Evolutionary conservation across 352 stramenopile species (phyloP).

Genomic region (Globisporangium cederbergense): DNA sequence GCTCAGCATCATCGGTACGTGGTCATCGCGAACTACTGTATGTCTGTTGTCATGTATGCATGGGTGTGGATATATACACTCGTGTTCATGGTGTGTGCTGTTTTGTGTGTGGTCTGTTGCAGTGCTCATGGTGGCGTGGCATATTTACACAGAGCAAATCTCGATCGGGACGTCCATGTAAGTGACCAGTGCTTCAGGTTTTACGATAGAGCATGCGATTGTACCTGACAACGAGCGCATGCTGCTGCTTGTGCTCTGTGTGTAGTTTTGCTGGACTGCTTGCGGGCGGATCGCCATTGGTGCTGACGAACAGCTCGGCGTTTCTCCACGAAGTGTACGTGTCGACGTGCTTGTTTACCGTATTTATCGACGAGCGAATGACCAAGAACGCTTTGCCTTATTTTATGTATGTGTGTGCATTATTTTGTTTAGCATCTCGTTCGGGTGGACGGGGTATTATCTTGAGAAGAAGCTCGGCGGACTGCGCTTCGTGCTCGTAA

Average conservation of each 20-base stretch:
- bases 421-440: slow-evolving; percentile 18
- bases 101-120: not conserved
- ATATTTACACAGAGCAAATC: slow-evolving; percentile 17
- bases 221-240: not conserved
- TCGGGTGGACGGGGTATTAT: slow-evolving; percentile 25
- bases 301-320: slow-evolving; percentile 4
- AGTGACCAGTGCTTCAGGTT: not conserved
- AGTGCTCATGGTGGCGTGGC: slow-evolving; percentile 15
- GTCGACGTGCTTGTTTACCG: not conserved
- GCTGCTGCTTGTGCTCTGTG: not conserved
- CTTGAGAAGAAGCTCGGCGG: slow-evolving; percentile 26
- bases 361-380: not conserved
- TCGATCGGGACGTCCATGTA: slow-evolving; percentile 8
- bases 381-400: too few species aligned
- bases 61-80: not conserved
- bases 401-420: not conserved
- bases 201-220: not conserved
- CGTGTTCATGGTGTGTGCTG: too few species aligned
- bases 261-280: slow-evolving; percentile 8
- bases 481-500: slow-evolving; percentile 21
- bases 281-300: slow-evolving; percentile 1
- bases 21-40: not conserved
- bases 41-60: not conserved
- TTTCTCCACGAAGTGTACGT: slow-evolving; percentile 19
- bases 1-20: slow-evolving; percentile 13